These are phyloP conservation scores for Adiantum capillusveneris DNA, from an alignment of 75 land plant species.

Conservation along the genomic window DNA sequence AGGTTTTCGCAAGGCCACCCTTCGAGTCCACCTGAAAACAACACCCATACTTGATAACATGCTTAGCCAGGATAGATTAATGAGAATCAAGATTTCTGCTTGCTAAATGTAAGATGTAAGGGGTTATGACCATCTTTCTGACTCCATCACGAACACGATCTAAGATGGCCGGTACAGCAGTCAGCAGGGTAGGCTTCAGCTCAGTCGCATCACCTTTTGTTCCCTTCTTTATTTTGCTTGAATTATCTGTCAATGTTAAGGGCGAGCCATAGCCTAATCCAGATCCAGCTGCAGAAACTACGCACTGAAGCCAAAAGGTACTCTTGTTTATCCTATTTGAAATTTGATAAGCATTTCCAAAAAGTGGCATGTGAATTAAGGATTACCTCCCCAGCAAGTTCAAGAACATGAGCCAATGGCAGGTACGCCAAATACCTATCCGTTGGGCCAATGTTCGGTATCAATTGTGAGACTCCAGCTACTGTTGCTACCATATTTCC, in stretches of 20 bases:
- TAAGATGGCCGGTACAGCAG: constrained; percentile 87
- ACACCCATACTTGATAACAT: neutral
- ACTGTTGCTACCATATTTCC: constrained; percentile 79
- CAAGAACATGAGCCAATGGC: constrained; percentile 90
- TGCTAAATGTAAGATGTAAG: neutral
- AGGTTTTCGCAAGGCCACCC: constrained; percentile 57
- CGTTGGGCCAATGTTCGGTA: constrained; percentile 38
- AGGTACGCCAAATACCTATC: constrained; percentile 81
- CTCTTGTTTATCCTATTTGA: too few species aligned
- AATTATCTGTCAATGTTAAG: constrained; percentile 72
- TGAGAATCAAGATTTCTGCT: neutral
- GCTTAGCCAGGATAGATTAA: neutral
- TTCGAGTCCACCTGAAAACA: constrained; percentile 57
- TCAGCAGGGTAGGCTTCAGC: constrained; percentile 69
- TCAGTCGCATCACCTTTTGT: constrained; percentile 81
- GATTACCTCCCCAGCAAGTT: constrained; percentile 82
- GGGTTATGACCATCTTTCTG: constrained; percentile 51
- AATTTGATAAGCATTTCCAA: too few species aligned
- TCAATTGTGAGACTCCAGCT: constrained; percentile 55
- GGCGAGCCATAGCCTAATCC: constrained; percentile 87
- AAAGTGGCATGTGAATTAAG: neutral
- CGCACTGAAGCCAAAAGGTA: constrained; percentile 45
- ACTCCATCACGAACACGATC: constrained; percentile 95
- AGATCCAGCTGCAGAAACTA: constrained; percentile 52
- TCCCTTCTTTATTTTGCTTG: constrained; percentile 81